phyloP scores from a whole-genome alignment of 2,329 filamentous ascomycete genomes.

The Aspergillus arachidicola region DNA sequence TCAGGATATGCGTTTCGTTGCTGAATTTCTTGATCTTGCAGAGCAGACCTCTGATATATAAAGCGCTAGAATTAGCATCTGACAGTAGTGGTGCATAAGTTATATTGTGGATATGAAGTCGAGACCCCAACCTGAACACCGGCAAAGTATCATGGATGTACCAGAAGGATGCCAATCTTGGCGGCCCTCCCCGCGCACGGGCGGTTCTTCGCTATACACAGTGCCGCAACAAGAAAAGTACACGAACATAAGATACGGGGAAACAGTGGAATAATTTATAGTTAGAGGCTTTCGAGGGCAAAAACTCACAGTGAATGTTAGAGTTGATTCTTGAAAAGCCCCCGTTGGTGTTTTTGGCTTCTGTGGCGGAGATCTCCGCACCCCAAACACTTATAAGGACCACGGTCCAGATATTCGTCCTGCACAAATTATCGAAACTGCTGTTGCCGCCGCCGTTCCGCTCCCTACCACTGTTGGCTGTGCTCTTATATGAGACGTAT shows the following conservation, averaged over 20 bases:
- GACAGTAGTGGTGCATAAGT: neutral
- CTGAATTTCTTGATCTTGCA: neutral
- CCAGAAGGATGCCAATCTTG: neutral
- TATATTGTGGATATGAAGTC: neutral
- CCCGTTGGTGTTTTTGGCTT: neutral
- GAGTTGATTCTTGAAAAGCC: neutral
- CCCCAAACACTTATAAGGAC: neutral
- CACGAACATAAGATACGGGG: neutral
- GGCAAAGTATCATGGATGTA: slow-evolving; percentile 1
- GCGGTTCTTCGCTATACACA: neutral
- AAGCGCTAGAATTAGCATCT: neutral
- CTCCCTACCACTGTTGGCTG: neutral
- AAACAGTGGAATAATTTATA: neutral
- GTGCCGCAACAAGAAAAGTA: neutral
- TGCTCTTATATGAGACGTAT: neutral
- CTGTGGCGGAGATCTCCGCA: neutral
- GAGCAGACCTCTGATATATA: neutral
- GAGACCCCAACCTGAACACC: neutral
- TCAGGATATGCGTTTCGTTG: neutral
- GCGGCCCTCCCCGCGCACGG: neutral
- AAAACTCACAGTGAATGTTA: neutral
- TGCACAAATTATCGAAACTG: neutral
- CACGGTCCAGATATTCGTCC: neutral
- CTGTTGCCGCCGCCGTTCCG: neutral
- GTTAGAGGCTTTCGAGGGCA: neutral